A percentile compares a stretch with the other conserved stretches of the same genome.
Evolutionary conservation across 1,284 basidiomycete species (phyloP).

Genomic region (Amylostereum chailletii): DNA sequence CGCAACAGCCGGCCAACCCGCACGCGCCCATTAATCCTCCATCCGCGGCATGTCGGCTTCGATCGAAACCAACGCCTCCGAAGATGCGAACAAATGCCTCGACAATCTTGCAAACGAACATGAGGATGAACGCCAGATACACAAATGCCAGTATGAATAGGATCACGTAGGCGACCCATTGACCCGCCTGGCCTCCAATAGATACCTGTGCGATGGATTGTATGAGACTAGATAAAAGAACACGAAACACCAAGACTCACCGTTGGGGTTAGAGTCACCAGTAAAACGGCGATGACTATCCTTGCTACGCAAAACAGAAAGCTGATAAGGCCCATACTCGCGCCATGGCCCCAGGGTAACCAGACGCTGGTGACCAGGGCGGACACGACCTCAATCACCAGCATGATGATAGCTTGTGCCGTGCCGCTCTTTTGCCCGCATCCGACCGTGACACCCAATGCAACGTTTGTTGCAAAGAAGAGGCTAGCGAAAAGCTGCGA

Average conservation of each 20-base stretch:
- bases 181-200: conserved; percentile 66
- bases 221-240: conserved; percentile 11
- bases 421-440: conserved; percentile 86
- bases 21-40: conserved; percentile 81
- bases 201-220: conserved; percentile 50
- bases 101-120: conserved; percentile 78
- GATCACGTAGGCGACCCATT: conserved; percentile 92
- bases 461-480: conserved; percentile 75
- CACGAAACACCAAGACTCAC: conserved; percentile 41
- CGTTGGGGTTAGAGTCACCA: conserved; percentile 81
- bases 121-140: conserved; percentile 71
- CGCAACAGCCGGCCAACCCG: conserved; percentile 67
- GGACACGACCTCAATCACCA: conserved; percentile 76
- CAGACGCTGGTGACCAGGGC: conserved; percentile 85
- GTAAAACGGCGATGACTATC: conserved; percentile 82
- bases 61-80: conserved; percentile 78
- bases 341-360: conserved; percentile 94
- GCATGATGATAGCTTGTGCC: conserved; percentile 83
- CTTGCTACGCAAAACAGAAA: conserved; percentile 87
- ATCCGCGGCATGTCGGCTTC: conserved; percentile 71
- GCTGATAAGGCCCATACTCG: conserved; percentile 90
- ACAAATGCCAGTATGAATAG: conserved; percentile 82
- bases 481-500: conserved; percentile 84
- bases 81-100: conserved; percentile 79
- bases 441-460: conserved; percentile 79